These are phyloP conservation scores for Panaeolus papilionaceus DNA, from an alignment of 768 basidiomycete species.

Conservation along the genomic window DNA sequence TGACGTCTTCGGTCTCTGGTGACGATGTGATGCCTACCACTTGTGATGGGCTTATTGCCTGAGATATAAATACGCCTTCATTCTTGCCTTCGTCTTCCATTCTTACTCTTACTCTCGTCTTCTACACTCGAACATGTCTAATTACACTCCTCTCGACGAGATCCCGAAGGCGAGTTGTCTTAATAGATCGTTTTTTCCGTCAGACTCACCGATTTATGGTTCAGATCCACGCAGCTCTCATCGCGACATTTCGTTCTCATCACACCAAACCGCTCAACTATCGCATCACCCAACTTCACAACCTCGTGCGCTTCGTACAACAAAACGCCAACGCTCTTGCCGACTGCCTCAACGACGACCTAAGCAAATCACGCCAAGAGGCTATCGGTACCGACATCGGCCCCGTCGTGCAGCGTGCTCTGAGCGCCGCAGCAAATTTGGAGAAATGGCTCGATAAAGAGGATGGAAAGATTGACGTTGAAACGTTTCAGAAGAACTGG, in stretches of 20 bases:
- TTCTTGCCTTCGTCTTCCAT: too few relatives aligned
- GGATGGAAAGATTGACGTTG: slow-evolving; percentile 34
- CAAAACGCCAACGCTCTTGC: slow-evolving; percentile 62
- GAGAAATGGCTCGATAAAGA: slow-evolving; percentile 64
- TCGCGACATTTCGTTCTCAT: slow-evolving; percentile 54
- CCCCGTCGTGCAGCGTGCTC: slow-evolving; percentile 44
- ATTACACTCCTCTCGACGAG: slow-evolving; percentile 25
- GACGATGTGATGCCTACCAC: too few relatives aligned
- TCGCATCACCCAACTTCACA: slow-evolving; percentile 68
- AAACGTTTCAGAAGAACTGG: slow-evolving; percentile 55
- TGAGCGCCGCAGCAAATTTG: slow-evolving; percentile 53
- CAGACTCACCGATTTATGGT: background rate
- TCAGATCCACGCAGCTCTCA: slow-evolving; percentile 43
- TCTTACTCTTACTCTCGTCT: too few relatives aligned
- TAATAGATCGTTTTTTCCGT: too few relatives aligned
- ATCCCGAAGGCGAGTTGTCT: slow-evolving; percentile 23
- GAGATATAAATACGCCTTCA: too few relatives aligned
- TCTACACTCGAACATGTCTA: background rate
- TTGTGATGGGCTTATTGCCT: too few relatives aligned
- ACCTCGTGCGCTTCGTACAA: slow-evolving; percentile 64
- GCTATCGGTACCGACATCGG: slow-evolving; percentile 51
- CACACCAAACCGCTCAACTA: slow-evolving; percentile 58
- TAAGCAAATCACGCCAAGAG: slow-evolving; percentile 54
- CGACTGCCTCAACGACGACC: slow-evolving; percentile 52
- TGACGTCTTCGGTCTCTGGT: too few relatives aligned